These are phyloP conservation scores for Starmerella bombicola DNA, from an alignment of 805 yeast species.

Conservation along the genomic window DNA sequence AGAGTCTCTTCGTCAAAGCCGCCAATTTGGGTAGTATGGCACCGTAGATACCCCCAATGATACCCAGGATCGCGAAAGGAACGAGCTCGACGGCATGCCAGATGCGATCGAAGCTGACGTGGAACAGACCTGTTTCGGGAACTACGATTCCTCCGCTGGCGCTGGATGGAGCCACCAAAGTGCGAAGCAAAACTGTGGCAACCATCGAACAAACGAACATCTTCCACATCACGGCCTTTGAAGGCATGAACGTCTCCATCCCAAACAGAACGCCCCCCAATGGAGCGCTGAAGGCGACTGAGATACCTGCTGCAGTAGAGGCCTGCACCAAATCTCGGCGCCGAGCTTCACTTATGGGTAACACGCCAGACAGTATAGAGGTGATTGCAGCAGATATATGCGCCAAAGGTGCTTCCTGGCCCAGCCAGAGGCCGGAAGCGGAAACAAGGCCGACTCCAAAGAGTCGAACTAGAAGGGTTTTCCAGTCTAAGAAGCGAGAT, in stretches of 20 bases:
- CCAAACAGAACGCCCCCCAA: constrained; percentile 78
- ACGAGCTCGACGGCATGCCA: constrained; percentile 62
- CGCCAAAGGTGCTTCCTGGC: constrained; percentile 78
- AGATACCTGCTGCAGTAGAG: constrained; percentile 71
- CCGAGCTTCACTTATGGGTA: constrained; percentile 20
- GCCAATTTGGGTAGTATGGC: constrained; percentile 28
- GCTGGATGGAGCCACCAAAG: constrained; percentile 38
- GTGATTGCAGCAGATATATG: constrained; percentile 42
- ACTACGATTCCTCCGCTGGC: constrained; percentile 26
- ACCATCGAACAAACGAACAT: constrained; percentile 69
- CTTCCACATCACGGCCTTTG: constrained; percentile 64
- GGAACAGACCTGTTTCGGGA: constrained; percentile 45
- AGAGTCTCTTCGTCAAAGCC: constrained; percentile 6
- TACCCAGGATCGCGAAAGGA: constrained; percentile 62
- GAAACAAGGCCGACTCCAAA: constrained; percentile 51
- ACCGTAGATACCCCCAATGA: constrained; percentile 59
- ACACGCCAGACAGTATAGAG: constrained; percentile 34
- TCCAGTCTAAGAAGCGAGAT: constrained; percentile 39
- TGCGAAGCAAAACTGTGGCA: constrained; percentile 46
- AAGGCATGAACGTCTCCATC: constrained; percentile 34
- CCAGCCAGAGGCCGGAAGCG: constrained; percentile 70
- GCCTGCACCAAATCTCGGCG: constrained; percentile 58
- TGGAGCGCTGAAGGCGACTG: constrained; percentile 78
- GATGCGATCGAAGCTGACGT: constrained; percentile 53
- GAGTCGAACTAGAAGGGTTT: constrained; percentile 44